Conservation (phyloP, 768 basidiomycete species). For the Mycena floridula region DNA sequence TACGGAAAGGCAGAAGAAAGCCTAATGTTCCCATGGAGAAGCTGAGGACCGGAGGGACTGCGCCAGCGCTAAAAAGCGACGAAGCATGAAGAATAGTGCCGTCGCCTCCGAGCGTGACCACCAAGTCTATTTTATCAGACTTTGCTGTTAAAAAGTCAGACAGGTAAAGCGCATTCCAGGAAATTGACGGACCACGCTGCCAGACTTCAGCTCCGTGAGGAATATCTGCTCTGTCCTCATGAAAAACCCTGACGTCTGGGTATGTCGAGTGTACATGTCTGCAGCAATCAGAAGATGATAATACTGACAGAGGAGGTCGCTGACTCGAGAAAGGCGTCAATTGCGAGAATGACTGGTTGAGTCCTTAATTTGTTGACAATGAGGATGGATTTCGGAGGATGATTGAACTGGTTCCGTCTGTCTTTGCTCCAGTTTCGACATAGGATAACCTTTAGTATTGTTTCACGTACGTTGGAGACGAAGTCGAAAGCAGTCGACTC, state of each 20-base stretch:
- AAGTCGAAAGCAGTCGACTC: no score
- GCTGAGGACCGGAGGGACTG: slow-evolving; percentile 87
- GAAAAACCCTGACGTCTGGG: slow-evolving; percentile 57
- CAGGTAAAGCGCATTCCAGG: no score
- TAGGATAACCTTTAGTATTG: no score
- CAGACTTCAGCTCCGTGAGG: slow-evolving; percentile 61
- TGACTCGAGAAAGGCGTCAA: slow-evolving; percentile 66
- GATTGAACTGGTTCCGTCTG: slow-evolving; percentile 26
- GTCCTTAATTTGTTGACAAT: slow-evolving; percentile 81
- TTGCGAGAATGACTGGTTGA: slow-evolving; percentile 69
- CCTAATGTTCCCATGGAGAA: slow-evolving; percentile 93
- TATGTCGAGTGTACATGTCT: slow-evolving; percentile 56
- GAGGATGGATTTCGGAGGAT: slow-evolving; percentile 57
- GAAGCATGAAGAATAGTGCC: slow-evolving; percentile 94
- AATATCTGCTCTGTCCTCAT: slow-evolving; percentile 62
- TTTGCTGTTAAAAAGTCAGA: slow-evolving; percentile 30
- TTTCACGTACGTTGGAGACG: no score
- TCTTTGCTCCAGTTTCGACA: no score
- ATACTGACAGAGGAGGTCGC: slow-evolving; percentile 14
- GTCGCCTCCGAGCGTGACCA: slow-evolving; percentile 90
- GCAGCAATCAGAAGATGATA: slow-evolving; percentile 6
- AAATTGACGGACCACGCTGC: slow-evolving; percentile 44
- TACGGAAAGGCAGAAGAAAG: slow-evolving; percentile 90
- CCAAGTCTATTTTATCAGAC: slow-evolving; percentile 69
- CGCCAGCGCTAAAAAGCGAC: slow-evolving; percentile 83